A percentile compares a stretch with the other conserved stretches of the same genome.
These are phyloP conservation scores for Dissophora globulifera DNA, from an alignment of 192 early-diverging fungal genomes.

Conservation along the genomic window DNA sequence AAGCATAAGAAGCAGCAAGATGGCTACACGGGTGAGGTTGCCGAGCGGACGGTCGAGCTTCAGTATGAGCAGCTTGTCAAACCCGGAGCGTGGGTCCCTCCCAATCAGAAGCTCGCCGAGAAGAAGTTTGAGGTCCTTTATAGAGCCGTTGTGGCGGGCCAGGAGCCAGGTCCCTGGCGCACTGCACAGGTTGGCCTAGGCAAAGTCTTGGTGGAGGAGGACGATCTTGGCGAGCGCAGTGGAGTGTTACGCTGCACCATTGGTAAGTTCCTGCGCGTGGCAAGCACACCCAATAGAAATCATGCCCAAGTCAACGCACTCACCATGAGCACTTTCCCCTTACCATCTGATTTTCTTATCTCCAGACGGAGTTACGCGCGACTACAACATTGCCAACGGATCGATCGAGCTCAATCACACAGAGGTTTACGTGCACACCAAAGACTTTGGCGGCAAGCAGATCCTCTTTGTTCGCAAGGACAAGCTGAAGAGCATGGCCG, in stretches of 20 bases:
- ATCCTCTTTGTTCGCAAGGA: constrained; percentile 57
- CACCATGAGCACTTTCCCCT: no score
- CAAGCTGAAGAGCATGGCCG: constrained; percentile 53
- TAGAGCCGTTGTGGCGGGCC: constrained; percentile 28
- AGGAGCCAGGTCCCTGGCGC: constrained; percentile 42
- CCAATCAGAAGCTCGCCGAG: constrained; percentile 50
- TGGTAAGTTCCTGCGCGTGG: constrained; percentile 27
- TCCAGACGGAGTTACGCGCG: constrained; percentile 58
- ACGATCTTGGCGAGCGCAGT: constrained; percentile 50
- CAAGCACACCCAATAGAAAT: no score
- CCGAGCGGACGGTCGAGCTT: constrained; percentile 50
- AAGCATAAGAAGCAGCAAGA: constrained; percentile 56
- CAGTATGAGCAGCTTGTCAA: constrained; percentile 57
- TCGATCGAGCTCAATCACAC: constrained; percentile 34
- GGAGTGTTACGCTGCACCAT: constrained; percentile 59
- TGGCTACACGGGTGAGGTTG: constrained; percentile 45
- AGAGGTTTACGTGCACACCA: constrained; percentile 63
- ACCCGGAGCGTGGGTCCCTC: constrained; percentile 42
- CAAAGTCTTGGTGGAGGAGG: constrained; percentile 50
- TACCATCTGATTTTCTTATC: background rate
- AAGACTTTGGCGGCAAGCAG: constrained; percentile 57
- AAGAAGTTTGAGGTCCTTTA: constrained; percentile 52
- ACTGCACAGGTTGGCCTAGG: constrained; percentile 41
- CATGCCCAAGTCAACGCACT: no score
- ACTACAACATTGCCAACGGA: constrained; percentile 62